Evolutionary conservation across 306 rosid species (phyloP).

Genomic region (Luffa acutangula): DNA sequence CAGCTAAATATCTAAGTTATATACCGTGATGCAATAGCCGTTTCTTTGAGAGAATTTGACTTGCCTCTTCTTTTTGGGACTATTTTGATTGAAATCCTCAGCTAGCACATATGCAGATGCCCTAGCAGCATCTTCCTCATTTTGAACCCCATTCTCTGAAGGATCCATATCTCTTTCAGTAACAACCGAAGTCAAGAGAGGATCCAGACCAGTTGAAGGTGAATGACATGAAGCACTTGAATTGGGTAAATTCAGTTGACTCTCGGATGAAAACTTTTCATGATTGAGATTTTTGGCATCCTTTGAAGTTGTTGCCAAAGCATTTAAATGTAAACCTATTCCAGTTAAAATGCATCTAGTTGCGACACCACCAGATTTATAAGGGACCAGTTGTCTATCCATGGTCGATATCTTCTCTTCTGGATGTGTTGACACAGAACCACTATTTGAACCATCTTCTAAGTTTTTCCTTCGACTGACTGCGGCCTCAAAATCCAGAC

Average conservation of each 20-base stretch:
- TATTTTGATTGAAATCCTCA: constrained; percentile 60
- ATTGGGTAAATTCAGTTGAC: constrained; percentile 28
- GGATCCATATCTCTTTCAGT: constrained; percentile 38
- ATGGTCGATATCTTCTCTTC: constrained; percentile 28
- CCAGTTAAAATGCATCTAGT: constrained; percentile 47
- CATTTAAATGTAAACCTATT: constrained; percentile 75
- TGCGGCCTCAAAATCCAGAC: constrained; percentile 73
- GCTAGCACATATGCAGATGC: constrained; percentile 25
- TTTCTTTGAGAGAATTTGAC: constrained; percentile 14
- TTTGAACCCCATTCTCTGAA: constrained; percentile 35
- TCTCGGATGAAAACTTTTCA: constrained; percentile 35
- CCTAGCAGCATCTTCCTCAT: constrained; percentile 46
- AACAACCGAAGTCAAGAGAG: constrained; percentile 25
- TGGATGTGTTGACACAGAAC: constrained; percentile 29
- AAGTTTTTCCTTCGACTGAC: constrained; percentile 40
- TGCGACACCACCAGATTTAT: constrained; percentile 31
- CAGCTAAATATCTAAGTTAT: neutral
- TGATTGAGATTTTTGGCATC: constrained; percentile 25
- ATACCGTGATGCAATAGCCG: neutral
- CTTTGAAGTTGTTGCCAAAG: constrained; percentile 46
- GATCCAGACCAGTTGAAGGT: constrained; percentile 34
- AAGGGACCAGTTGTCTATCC: constrained; percentile 34
- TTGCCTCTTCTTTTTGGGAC: constrained; percentile 74
- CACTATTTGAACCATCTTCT: constrained; percentile 28
- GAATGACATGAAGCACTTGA: constrained; percentile 31